Base-by-base conservation (phyloP, 805 yeast genomes). In the Yarrowia bubula region DNA sequence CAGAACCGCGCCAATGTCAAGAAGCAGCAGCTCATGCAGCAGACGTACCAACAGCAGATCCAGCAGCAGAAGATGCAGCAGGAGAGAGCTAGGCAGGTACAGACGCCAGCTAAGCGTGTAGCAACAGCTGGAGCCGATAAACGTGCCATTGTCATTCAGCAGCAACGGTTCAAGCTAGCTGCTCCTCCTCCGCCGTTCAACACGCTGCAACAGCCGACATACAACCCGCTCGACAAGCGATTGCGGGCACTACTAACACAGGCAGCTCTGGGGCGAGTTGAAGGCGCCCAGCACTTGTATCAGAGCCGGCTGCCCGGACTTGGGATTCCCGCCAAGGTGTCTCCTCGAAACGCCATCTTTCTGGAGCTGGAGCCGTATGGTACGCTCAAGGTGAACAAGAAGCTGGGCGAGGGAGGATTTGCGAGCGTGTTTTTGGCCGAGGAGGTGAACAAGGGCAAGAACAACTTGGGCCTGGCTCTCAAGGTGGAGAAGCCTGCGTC, bases 331-430 rank as follows among this genome's bases (percentile, higher is more conserved):
- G 51, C 64, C 18, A 58, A 58, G 42, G 64, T 58, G 18, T 58
- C 64, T 33, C 41, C 51, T 8, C 33, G 51, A 8, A 58, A 58
- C 28, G 50, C 64, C 2, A 18, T 43, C 6, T 43, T 58, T 28
- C 35, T 58, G 14, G 50, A 43, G 22, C 43, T 58, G 33, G 43
- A 43, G 33, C 64, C 64, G 11, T 44, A 58, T 14, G 64, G 64
- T 14, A 33, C 41, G 11, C 42, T 58, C n/a, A 43, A 44, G 51
- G 73, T 87, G 64, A 78, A 81, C 32, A 76, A 78, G 55, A 83
- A 84, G 70, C 75, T 92, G 11, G 97, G 97, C 0, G 83, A 82
- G 70, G 96, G 96, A n/a, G 95, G 92, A 0, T 87, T 79, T 76
- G 96, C 92, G 0, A 80, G 84, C 1, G 96, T 90, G 0, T 90